Evolutionary conservation across 768 basidiomycete genomes (phyloP).

Genomic region (Amanita fuliginea): DNA sequence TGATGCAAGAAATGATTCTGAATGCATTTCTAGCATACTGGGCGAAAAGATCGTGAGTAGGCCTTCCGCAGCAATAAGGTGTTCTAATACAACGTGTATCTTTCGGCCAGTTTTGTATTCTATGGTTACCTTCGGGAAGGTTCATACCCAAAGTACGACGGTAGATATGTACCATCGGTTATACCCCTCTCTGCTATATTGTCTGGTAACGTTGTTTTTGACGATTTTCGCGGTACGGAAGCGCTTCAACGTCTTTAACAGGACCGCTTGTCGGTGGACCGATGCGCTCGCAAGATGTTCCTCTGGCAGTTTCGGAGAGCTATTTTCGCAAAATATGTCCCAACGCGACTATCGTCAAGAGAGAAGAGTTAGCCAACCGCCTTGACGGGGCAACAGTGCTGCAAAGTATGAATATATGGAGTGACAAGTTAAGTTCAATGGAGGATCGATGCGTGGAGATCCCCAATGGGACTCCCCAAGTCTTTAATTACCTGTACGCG

Average conservation of each 20-base stretch:
- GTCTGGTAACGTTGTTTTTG: slow-evolving; percentile 22
- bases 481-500: slow-evolving; percentile 46
- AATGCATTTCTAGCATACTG: slow-evolving; percentile 37
- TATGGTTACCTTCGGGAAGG: slow-evolving; percentile 48
- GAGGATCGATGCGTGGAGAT: slow-evolving; percentile 42
- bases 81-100: not conserved
- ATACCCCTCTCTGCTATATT: slow-evolving; percentile 46
- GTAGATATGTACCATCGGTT: slow-evolving; percentile 38
- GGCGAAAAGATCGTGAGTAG: slow-evolving; percentile 36
- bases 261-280: slow-evolving; percentile 13
- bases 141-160: slow-evolving; percentile 30
- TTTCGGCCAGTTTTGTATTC: slow-evolving; percentile 35
- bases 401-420: slow-evolving; percentile 32
- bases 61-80: not conserved
- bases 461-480: slow-evolving; percentile 19
- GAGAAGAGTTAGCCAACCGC: slow-evolving; percentile 13
- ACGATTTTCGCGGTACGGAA: not conserved
- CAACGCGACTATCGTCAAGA: slow-evolving; percentile 17
- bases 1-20: slow-evolving; percentile 45
- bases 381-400: slow-evolving; percentile 18
- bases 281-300: slow-evolving; percentile 15
- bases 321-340: slow-evolving; percentile 42
- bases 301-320: slow-evolving; percentile 33
- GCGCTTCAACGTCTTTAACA: slow-evolving; percentile 2
- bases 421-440: slow-evolving; percentile 28